Conservation (phyloP, 495 filamentous ascomycete genomes). For the Sabuloglossum arenarium region DNA sequence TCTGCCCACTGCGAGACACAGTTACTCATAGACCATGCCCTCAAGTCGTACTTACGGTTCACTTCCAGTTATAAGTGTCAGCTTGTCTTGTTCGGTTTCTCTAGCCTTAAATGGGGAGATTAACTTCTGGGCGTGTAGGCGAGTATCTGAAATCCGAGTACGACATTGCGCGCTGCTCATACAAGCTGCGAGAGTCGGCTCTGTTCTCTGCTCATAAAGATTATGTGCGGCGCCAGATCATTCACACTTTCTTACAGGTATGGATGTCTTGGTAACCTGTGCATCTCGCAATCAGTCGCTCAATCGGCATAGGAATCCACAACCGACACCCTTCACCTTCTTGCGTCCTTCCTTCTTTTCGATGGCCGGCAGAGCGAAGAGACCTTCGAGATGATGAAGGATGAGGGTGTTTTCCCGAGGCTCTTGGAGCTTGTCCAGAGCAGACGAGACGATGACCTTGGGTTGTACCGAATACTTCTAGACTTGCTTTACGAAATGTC, state of each 20-base stretch:
- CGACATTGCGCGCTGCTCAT: constrained; percentile 67
- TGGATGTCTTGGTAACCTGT: background rate
- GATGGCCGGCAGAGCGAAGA: constrained; percentile 64
- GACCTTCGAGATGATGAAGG: constrained; percentile 70
- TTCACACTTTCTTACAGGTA: constrained; percentile 78
- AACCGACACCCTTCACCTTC: constrained; percentile 51
- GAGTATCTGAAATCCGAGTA: constrained; percentile 68
- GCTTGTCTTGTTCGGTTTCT: background rate
- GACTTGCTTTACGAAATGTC: constrained; percentile 96
- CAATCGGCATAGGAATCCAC: constrained; percentile 45
- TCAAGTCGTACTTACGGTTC: constrained; percentile 67
- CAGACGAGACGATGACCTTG: constrained; percentile 37
- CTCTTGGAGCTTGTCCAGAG: constrained; percentile 63
- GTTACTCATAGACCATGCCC: constrained; percentile 64
- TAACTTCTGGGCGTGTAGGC: constrained; percentile 23
- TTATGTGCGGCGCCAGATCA: constrained; percentile 83
- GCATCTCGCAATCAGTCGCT: constrained; percentile 1
- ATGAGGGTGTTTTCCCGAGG: constrained; percentile 63
- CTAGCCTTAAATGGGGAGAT: background rate
- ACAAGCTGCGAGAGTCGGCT: constrained; percentile 51
- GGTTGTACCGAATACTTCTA: constrained; percentile 61
- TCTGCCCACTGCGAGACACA: constrained; percentile 48
- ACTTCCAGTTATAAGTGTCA: constrained; percentile 54
- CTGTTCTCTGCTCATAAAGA: constrained; percentile 56
- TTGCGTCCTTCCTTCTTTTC: constrained; percentile 72